Evolutionary conservation across 108 stramenopile genomes (phyloP).

Genomic region (Nitzschia palea): DNA sequence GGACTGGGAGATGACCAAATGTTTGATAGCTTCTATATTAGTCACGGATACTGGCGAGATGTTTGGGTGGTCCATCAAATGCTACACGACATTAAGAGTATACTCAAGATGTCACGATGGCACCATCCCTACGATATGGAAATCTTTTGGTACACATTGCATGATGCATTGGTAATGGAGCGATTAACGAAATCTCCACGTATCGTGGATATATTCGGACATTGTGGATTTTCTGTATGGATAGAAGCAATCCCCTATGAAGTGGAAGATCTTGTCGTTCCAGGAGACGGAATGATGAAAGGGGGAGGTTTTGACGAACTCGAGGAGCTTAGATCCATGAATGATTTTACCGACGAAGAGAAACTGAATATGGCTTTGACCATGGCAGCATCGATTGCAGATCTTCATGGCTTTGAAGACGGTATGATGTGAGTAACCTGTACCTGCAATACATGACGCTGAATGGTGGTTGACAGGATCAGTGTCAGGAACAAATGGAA

Average conservation of each 20-base stretch:
- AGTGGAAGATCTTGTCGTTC: constrained; percentile 53
- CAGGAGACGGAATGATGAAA: constrained; percentile 37
- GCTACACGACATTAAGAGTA: constrained; percentile 9
- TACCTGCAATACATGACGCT: background rate
- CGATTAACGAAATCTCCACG: constrained; percentile 56
- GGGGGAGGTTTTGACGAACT: constrained; percentile 47
- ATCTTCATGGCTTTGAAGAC: constrained; percentile 65
- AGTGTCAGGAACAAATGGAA: background rate
- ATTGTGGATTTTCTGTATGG: constrained; percentile 58
- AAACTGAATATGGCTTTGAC: constrained; percentile 63
- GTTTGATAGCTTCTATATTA: constrained; percentile 37
- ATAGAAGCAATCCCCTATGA: constrained; percentile 57
- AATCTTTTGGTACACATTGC: constrained; percentile 26
- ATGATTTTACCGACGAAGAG: constrained; percentile 55
- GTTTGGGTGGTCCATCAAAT: constrained; percentile 55
- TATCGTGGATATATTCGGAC: constrained; percentile 70
- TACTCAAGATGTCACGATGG: constrained; percentile 51
- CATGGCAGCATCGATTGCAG: constrained; percentile 74
- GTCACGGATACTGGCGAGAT: constrained; percentile 69
- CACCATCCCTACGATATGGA: constrained; percentile 23
- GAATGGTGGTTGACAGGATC: too few species aligned
- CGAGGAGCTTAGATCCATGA: constrained; percentile 46
- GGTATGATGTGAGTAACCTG: constrained; percentile 39
- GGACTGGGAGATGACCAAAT: constrained; percentile 29
- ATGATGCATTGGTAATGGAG: constrained; percentile 76